Evolutionary conservation across 495 filamentous ascomycete genomes (phyloP), one percentile per base, ranked within the genome.

Genomic region (Penicillium fimorum): DNA sequence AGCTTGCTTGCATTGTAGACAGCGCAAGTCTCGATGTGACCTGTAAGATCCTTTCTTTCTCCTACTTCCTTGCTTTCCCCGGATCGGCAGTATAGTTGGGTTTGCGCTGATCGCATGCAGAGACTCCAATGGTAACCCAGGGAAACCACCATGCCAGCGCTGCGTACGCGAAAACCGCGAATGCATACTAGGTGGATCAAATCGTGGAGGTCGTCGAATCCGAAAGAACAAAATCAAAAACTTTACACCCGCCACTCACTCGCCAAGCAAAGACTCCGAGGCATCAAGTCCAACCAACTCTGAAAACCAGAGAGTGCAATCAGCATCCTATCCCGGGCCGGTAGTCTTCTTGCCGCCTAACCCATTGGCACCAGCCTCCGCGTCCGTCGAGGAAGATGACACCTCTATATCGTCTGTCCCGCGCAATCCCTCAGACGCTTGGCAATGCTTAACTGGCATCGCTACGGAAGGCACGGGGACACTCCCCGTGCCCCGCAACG

Each of bases 11-110:
- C 78, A 82, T 57, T 87, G 84, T 64, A 63, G 84, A 46, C 82
- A 82, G 70, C 71, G 84, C 57, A 87, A 87, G 65, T 82, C 79
- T 8, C 80, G 80, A 58, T 87, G 84, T 71, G 82, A 85, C 66
- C 70, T 87, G 80, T 85, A 80, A 64, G 76, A 76, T 30, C 12
- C 13, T 46, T 44, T 44, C n/a, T n/a, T 40, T 4, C 27, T 56
- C 43, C 37, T 1, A 2, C 18, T 29, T 47, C 29, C 44, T 47
- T 32, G 29, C 25, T 29, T 29, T 30, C 30, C 50, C 52, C 50
- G 44, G 57, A 56, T 68, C 68, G 35, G 60, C 69, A 52, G 50
- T 47, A 5, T 32, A 17, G 18, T 50, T 17, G 33, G 45, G 53
- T 32, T 35, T 33, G 50, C 17, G 50, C 65, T 72, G 59, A 68